Conservation (phyloP, 2,329 filamentous ascomycete genomes). For the Nemania sp. region DNA sequence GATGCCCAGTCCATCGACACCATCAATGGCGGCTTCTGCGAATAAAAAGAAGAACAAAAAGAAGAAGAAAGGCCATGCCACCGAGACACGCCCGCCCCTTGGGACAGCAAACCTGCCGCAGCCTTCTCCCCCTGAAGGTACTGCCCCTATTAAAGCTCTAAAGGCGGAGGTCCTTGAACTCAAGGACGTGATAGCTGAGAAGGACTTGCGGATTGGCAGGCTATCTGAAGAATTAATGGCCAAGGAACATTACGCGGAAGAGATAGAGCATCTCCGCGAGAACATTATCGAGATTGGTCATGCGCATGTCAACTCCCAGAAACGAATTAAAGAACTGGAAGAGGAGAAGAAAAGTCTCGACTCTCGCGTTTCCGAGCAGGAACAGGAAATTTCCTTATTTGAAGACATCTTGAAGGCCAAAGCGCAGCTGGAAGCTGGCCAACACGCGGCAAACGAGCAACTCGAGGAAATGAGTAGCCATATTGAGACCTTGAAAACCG, state of each 20-base stretch:
- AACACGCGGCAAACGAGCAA: slow-evolving; percentile 58
- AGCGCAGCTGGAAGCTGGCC: slow-evolving; percentile 58
- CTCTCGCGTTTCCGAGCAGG: slow-evolving; percentile 66
- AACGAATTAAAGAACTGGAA: slow-evolving; percentile 72
- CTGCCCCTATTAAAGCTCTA: slow-evolving; percentile 46
- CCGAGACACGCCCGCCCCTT: not conserved
- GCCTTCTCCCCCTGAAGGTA: slow-evolving; percentile 36
- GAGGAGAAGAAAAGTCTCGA: slow-evolving; percentile 70
- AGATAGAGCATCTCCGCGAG: slow-evolving; percentile 82
- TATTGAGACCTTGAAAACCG: slow-evolving; percentile 73
- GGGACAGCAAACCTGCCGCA: slow-evolving; percentile 46
- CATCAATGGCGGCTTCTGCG: slow-evolving; percentile 28
- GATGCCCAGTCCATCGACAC: slow-evolving; percentile 21
- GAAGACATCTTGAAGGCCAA: not conserved
- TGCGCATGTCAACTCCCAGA: slow-evolving; percentile 82
- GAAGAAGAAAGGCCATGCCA: slow-evolving; percentile 73
- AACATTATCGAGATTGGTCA: slow-evolving; percentile 79
- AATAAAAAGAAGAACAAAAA: slow-evolving; percentile 91
- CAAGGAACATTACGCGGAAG: slow-evolving; percentile 79
- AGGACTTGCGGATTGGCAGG: slow-evolving; percentile 73
- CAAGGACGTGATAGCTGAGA: slow-evolving; percentile 61
- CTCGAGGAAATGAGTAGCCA: slow-evolving; percentile 72
- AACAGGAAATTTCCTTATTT: slow-evolving; percentile 65
- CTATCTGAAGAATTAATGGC: slow-evolving; percentile 72
- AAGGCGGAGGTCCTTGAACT: slow-evolving; percentile 56